Base-by-base conservation (phyloP, 495 filamentous ascomycete genomes). In the Aspergillus indologenus region DNA sequence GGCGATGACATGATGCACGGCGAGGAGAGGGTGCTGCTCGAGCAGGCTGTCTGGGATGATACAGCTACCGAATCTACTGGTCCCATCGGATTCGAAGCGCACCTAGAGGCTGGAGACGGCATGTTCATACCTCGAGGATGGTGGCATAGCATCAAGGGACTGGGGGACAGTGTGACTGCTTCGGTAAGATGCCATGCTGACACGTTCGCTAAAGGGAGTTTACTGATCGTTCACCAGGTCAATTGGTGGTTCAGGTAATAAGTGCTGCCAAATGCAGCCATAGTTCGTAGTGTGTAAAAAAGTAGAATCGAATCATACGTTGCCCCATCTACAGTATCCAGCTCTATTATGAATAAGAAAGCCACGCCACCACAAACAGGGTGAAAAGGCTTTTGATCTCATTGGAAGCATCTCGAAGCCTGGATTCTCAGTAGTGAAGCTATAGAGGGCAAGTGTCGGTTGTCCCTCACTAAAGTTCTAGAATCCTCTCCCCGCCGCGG, bases 1-100 rank as follows among this genome's bases (percentile, higher is more conserved):
- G 90, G 90, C 0, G 81, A 86, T n/a, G 92, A 96, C 67, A 97
- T 97, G 94, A 96, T 97, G 92, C 77, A 83, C 29, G 91, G 90
- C 0, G 65, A 66, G 6, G 88, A 96, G 71, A 84, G 81, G 60
- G 73, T 74, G n/a, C 66, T 80, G 46, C 66, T 96, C 5, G 85
- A 90, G 62, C 68, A 78, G 3, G 82, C 77, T 4, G 82, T 98
- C 17, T 98, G 94, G 94, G 65, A 74, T 59, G 51, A 21, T n/a
- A 44, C 53, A 19, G 50, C 31, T 19, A 61, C 44, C 29, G 58
- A 60, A 1, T 58, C 61, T 29, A 58, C 61, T 22, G 66, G 69
- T 5, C 26, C 55, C 3, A 59, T 65, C 29, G 80, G 79, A 5
- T 79, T 73, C 60, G 85, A 94, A 62, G 86, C 80, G 12, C 56